Evolutionary conservation across 179 eudicot genomes (phyloP).

Genomic region (Pouteria campechiana): DNA sequence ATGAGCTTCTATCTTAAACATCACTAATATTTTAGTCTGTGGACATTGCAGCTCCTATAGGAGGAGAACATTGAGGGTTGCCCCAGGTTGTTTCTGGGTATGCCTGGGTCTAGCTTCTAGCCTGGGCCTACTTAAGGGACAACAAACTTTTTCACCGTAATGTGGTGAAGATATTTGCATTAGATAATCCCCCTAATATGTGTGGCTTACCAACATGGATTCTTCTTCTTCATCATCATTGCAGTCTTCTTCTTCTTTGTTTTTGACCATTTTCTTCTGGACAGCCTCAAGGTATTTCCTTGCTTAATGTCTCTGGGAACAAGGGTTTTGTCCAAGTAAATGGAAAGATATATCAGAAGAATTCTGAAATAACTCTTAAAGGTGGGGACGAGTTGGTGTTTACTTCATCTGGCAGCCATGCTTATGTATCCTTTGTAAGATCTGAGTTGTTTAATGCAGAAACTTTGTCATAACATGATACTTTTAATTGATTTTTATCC

Average conservation of each 20-base stretch:
- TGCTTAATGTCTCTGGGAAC: conserved; percentile 55
- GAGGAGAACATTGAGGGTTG: no score
- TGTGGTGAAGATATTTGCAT: background rate
- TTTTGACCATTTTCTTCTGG: conserved; percentile 30
- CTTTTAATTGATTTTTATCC: no score
- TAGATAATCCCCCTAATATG: background rate
- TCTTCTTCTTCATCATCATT: background rate
- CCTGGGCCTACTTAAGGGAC: background rate
- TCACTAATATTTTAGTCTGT: no score
- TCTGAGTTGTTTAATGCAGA: background rate
- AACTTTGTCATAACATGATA: background rate
- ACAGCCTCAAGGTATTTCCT: no score
- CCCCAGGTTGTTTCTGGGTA: no score
- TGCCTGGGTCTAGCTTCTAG: no score
- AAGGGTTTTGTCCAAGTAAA: conserved; percentile 66
- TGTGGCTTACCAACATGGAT: no score
- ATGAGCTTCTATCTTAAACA: no score
- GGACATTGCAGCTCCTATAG: no score
- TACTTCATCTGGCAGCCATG: conserved; percentile 47
- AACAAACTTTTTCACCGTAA: background rate
- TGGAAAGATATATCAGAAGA: conserved; percentile 39
- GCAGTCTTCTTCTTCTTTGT: background rate
- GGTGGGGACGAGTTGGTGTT: conserved; percentile 84
- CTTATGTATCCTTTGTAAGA: conserved; percentile 77
- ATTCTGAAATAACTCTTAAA: conserved; percentile 32